phyloP scores from a whole-genome alignment of 768 basidiomycete species.

The Boletus rubescentipes region DNA sequence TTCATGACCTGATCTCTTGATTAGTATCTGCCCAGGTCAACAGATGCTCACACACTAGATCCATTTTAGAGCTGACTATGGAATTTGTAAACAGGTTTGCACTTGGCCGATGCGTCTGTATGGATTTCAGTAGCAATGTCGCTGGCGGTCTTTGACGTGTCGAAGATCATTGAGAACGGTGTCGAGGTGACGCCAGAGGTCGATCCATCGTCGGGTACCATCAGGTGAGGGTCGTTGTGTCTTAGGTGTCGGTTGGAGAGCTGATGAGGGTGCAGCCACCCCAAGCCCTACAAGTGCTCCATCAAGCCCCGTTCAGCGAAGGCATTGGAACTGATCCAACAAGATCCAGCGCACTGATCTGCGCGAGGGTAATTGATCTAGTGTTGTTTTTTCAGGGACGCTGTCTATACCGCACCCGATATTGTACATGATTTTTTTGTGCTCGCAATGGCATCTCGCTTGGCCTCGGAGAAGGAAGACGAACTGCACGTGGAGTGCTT shows the following conservation, averaged over 20 bases:
- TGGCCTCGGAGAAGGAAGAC: constrained; percentile 5
- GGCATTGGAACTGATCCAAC: constrained; percentile 52
- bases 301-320: constrained; percentile 61
- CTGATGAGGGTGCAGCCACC: constrained; percentile 42
- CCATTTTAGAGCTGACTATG: constrained; percentile 23
- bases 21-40: constrained; percentile 32
- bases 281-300: constrained; percentile 59
- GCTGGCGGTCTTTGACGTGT: constrained; percentile 49
- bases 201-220: constrained; percentile 60
- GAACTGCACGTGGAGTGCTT: background rate
- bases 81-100: constrained; percentile 37
- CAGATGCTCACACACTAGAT: background rate
- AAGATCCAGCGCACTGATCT: constrained; percentile 36
- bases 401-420: background rate
- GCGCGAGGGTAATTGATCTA: background rate
- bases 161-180: constrained; percentile 45
- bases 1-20: constrained; percentile 1
- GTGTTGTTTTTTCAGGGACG: background rate
- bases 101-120: constrained; percentile 51
- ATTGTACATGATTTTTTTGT: background rate
- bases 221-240: constrained; percentile 42
- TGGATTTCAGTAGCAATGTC: constrained; percentile 45
- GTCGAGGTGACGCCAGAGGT: constrained; percentile 51
- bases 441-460: background rate
- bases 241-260: background rate